Conservation (phyloP, 108 stramenopile genomes). For the Poteriospumella lacustris region DNA sequence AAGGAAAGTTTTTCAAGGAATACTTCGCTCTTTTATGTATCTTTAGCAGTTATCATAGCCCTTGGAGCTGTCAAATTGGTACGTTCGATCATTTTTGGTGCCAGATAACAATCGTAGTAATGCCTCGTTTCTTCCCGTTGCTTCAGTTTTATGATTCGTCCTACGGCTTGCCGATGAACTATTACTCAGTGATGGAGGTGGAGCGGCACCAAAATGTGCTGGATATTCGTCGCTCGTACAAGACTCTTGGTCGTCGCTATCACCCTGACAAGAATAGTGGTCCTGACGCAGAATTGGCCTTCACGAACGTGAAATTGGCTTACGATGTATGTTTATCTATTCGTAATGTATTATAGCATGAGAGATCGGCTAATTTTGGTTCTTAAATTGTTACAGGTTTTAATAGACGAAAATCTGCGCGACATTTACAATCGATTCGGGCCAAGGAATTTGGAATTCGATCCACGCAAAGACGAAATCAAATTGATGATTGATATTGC, state of each 20-base stretch:
- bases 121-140: neutral
- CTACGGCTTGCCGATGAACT: neutral
- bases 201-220: neutral
- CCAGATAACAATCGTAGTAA: neutral
- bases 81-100: neutral
- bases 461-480: conserved; percentile 2
- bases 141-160: neutral
- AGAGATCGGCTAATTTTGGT: neutral
- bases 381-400: neutral
- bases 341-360: neutral
- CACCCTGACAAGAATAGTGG: conserved; percentile 10
- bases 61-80: neutral
- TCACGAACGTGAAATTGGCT: neutral
- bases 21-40: neutral
- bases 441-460: neutral
- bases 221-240: neutral
- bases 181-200: neutral
- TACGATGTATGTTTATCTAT: conserved; percentile 15
- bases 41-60: neutral
- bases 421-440: conserved; percentile 16
- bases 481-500: neutral
- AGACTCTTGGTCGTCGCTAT: neutral
- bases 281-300: neutral
- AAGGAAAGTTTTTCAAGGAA: neutral
- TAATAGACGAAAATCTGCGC: neutral